These are phyloP conservation scores for Lactarius sanguifluus DNA, from an alignment of 768 basidiomycete genomes.

Conservation along the genomic window DNA sequence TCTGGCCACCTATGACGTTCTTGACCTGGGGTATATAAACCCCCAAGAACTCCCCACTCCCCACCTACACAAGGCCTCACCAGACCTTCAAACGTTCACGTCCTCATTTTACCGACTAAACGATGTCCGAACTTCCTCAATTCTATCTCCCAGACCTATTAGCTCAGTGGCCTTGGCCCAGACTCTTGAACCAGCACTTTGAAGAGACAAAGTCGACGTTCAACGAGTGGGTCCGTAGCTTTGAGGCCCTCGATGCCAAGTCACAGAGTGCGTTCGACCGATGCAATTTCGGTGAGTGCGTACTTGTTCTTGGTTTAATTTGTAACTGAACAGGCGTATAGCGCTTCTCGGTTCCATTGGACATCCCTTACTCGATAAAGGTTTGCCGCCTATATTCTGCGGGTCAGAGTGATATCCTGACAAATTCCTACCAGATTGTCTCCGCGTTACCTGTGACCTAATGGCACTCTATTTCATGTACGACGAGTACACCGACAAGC, in stretches of 20 bases:
- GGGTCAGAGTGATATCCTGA: background rate
- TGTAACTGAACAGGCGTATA: slow-evolving; percentile 20
- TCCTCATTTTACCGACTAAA: background rate
- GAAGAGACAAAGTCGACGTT: slow-evolving; percentile 38
- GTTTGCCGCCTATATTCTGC: slow-evolving; percentile 13
- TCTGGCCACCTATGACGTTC: no score
- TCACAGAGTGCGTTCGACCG: slow-evolving; percentile 42
- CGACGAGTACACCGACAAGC: slow-evolving; percentile 51
- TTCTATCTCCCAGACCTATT: slow-evolving; percentile 40
- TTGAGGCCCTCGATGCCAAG: slow-evolving; percentile 38
- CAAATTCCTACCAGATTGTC: background rate
- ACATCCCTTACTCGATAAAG: slow-evolving; percentile 38
- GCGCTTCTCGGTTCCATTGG: slow-evolving; percentile 42
- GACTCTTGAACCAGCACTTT: slow-evolving; percentile 41
- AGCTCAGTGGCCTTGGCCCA: slow-evolving; percentile 45
- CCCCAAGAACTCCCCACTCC: background rate
- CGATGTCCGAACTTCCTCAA: background rate
- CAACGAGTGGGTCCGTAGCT: slow-evolving; percentile 39
- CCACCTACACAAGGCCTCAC: background rate
- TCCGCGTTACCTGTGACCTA: slow-evolving; percentile 46
- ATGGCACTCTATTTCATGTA: slow-evolving; percentile 52
- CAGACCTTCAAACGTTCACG: background rate
- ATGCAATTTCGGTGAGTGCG: slow-evolving; percentile 37
- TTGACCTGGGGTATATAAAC: no score
- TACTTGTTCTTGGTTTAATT: background rate